Evolutionary conservation across 202 grass and related monocot genomes (phyloP).

Genomic region (Schoenoplectus triqueter): DNA sequence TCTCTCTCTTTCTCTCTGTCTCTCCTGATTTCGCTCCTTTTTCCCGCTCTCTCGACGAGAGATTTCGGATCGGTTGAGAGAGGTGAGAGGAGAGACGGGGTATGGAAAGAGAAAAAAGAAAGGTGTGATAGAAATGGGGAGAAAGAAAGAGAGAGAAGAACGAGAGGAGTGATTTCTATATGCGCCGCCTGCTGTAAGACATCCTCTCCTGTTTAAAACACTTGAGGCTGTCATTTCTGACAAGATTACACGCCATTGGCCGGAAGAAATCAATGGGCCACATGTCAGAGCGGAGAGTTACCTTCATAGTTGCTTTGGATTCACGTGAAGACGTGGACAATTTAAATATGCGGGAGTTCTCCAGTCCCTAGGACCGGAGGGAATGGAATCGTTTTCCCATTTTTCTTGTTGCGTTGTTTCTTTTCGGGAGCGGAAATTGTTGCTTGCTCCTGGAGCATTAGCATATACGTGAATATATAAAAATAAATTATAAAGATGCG

Average conservation of each 20-base stretch:
- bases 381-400: background rate
- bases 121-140: background rate
- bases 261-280: background rate
- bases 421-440: background rate
- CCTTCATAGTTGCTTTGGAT: background rate
- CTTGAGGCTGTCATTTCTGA: background rate
- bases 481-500: background rate
- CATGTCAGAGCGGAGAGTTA: background rate
- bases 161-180: slow-evolving; percentile 39
- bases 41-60: slow-evolving; percentile 24
- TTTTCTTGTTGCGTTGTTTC: slow-evolving; percentile 9
- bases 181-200: slow-evolving; percentile 46
- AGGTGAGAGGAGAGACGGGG: slow-evolving; percentile 22
- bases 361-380: background rate
- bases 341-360: background rate
- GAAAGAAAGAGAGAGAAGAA: background rate
- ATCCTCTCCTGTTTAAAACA: slow-evolving; percentile 30
- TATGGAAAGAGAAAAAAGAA: slow-evolving; percentile 36
- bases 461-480: background rate
- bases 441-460: slow-evolving; percentile 15
- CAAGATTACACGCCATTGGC: background rate
- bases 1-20: slow-evolving; percentile 27
- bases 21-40: background rate
- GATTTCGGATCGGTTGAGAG: slow-evolving; percentile 46
- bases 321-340: background rate